A percentile compares a stretch with the other conserved stretches of the same genome.
phyloP scores from a whole-genome alignment of 306 rosid genomes.

The Fragaria vesca region DNA sequence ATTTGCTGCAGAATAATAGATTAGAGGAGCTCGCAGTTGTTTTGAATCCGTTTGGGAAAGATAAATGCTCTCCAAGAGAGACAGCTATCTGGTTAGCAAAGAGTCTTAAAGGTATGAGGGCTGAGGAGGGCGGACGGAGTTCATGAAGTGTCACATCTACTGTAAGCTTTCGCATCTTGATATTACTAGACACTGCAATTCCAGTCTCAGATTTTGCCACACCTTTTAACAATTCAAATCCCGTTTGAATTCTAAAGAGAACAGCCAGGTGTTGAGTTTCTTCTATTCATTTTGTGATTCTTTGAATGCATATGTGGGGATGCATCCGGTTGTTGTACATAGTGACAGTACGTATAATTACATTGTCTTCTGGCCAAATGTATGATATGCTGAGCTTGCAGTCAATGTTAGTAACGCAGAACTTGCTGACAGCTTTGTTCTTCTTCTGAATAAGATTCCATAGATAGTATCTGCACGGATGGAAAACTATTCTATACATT shows the following conservation, averaged over 20 bases:
- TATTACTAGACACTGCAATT: constrained; percentile 28
- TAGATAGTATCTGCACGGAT: background rate
- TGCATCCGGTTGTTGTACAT: constrained; percentile 76
- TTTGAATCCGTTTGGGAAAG: constrained; percentile 92
- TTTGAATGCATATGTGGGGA: constrained; percentile 61
- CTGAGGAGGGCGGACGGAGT: constrained; percentile 62
- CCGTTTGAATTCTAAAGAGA: constrained; percentile 41
- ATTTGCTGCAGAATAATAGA: constrained; percentile 77
- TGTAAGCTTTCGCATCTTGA: constrained; percentile 36
- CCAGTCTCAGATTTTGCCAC: constrained; percentile 28
- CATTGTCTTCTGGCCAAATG: constrained; percentile 32
- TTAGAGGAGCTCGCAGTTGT: constrained; percentile 92
- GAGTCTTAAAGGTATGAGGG: constrained; percentile 97
- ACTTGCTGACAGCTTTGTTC: constrained; percentile 10
- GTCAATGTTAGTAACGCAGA: constrained; percentile 5
- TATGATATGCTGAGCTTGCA: constrained; percentile 24
- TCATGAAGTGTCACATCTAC: constrained; percentile 38
- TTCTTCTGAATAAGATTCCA: background rate
- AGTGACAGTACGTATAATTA: constrained; percentile 55
- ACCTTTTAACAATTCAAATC: constrained; percentile 31
- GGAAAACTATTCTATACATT: background rate
- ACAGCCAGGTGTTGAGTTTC: constrained; percentile 21
- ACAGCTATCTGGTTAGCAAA: constrained; percentile 98
- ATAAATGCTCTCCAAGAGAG: constrained; percentile 95
- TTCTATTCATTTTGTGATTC: constrained; percentile 49